Conservation (phyloP, 73 alveolate species). For the Loxodes magnus region DNA sequence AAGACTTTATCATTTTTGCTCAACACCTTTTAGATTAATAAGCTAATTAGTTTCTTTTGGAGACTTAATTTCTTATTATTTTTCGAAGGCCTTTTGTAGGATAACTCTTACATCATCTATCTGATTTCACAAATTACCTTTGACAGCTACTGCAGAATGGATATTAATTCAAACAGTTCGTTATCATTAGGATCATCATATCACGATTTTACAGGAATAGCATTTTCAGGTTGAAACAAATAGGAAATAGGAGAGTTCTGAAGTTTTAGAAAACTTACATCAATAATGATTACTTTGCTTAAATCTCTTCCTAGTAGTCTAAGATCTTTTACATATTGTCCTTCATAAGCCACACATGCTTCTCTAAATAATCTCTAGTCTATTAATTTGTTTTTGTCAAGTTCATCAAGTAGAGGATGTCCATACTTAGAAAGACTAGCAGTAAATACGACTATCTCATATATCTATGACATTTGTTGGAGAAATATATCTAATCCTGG, state of each 20-base stretch:
- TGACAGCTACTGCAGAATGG: constrained; percentile 21
- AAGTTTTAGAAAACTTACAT: constrained; percentile 3
- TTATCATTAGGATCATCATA: constrained; percentile 44
- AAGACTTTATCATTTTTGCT: no score
- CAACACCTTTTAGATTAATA: no score
- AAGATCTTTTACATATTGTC: constrained; percentile 65
- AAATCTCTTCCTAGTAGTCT: constrained; percentile 51
- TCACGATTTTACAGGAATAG: constrained; percentile 42
- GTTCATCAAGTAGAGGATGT: constrained; percentile 47
- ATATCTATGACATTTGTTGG: constrained; percentile 9
- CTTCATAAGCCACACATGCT: constrained; percentile 50
- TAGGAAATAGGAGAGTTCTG: constrained; percentile 59
- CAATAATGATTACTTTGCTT: constrained; percentile 62
- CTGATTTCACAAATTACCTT: constrained; percentile 12
- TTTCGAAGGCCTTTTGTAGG: no score
- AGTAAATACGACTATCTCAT: constrained; percentile 19
- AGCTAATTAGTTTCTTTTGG: no score
- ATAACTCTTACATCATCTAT: constrained; percentile 46
- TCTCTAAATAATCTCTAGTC: constrained; percentile 43
- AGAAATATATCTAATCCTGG: constrained; percentile 9
- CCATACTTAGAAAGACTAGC: constrained; percentile 57
- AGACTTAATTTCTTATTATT: no score
- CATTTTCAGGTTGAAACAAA: constrained; percentile 59
- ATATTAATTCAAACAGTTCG: constrained; percentile 27
- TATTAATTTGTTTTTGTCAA: no score